A percentile compares a stretch with the other conserved stretches of the same genome.
These are phyloP conservation scores for Harrya chromipes DNA, from an alignment of 768 basidiomycete genomes.

Conservation along the genomic window DNA sequence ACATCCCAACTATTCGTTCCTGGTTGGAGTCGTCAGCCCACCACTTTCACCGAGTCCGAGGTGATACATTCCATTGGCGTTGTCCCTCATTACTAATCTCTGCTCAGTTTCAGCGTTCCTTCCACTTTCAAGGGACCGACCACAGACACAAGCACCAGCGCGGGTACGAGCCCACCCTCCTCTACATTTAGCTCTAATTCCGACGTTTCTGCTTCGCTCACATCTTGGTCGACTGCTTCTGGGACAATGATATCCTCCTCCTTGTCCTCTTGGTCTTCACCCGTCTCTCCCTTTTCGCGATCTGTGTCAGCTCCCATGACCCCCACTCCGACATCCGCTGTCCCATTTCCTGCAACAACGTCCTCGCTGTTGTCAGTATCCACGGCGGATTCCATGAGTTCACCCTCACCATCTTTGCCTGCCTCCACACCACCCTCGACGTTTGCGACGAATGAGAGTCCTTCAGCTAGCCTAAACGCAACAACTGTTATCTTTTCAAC, in stretches of 20 bases:
- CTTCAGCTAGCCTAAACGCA: background rate
- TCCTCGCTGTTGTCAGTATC: background rate
- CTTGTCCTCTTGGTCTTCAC: background rate
- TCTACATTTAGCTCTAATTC: constrained; percentile 17
- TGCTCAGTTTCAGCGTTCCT: background rate
- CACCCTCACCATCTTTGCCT: background rate
- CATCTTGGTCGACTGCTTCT: background rate
- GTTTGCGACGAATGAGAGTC: background rate
- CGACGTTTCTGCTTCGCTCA: constrained; percentile 4
- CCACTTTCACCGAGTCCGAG: constrained; percentile 5
- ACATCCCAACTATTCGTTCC: background rate
- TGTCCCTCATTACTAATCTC: constrained; percentile 3
- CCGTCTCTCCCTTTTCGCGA: background rate
- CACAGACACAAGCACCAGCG: constrained; percentile 8
- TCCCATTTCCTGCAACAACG: background rate
- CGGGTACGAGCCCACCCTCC: constrained; percentile 19
- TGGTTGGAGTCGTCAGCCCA: background rate
- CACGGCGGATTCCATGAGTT: background rate
- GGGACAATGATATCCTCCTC: background rate
- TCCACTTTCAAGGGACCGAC: background rate
- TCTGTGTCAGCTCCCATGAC: constrained; percentile 1
- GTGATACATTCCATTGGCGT: constrained; percentile 3
- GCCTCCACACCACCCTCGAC: background rate
- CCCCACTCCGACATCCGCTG: background rate
- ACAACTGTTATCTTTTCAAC: constrained; percentile 15